phyloP scores from a whole-genome alignment of 176 grass and related monocot species.

The Thalia dealbata region DNA sequence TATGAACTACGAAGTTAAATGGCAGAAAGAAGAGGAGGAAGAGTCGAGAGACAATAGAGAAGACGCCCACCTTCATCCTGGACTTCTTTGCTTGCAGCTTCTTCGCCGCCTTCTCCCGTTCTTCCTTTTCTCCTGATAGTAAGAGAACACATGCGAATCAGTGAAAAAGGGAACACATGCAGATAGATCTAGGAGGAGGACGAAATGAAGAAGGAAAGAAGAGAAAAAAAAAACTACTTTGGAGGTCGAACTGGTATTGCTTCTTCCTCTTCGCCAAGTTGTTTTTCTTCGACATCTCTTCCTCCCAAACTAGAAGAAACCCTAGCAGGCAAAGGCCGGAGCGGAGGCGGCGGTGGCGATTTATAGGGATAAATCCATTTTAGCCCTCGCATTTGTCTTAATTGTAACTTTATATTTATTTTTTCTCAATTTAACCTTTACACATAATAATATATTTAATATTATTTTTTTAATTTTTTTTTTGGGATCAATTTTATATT shows the following conservation, averaged over 20 bases:
- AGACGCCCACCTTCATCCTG: conserved; percentile 66
- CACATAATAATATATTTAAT: too few relatives aligned
- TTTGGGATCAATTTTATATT: too few relatives aligned
- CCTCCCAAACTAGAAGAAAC: not conserved
- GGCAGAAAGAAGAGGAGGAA: too few relatives aligned
- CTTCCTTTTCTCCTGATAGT: conserved; percentile 54
- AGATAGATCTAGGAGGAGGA: not conserved
- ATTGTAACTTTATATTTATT: too few relatives aligned
- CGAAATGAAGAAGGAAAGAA: not conserved
- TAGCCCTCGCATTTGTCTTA: too few relatives aligned
- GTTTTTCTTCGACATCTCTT: conserved; percentile 59
- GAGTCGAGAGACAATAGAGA: too few relatives aligned
- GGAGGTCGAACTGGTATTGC: conserved; percentile 77
- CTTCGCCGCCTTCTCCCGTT: conserved; percentile 47
- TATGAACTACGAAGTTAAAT: too few relatives aligned
- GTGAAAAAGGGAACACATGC: not conserved
- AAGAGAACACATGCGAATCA: not conserved
- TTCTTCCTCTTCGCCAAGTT: conserved; percentile 65
- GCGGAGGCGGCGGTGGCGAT: too few relatives aligned
- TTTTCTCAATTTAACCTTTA: too few relatives aligned
- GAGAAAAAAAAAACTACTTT: conserved; percentile 23
- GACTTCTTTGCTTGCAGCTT: conserved; percentile 77
- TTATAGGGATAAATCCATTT: too few relatives aligned
- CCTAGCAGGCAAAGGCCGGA: not conserved
- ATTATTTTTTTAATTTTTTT: too few relatives aligned